Evolutionary conservation across 2,329 filamentous ascomycete genomes (phyloP).

Genomic region (Aaosphaeria pasadenensis): DNA sequence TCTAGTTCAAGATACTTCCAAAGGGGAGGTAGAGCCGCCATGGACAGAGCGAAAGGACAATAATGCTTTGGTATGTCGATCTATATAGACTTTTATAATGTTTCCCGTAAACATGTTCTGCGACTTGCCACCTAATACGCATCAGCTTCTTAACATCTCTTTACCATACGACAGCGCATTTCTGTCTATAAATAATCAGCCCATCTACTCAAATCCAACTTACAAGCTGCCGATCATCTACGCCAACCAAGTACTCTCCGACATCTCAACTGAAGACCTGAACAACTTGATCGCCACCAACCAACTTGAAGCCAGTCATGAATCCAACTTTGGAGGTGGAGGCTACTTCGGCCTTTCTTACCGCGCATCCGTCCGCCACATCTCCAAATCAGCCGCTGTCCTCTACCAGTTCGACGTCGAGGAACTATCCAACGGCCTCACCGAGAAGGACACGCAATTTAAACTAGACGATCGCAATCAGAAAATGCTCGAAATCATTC

Average conservation of each 20-base stretch:
- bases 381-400: slow-evolving; percentile 13
- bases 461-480: slow-evolving; percentile 17
- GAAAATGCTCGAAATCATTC: slow-evolving; percentile 24
- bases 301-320: slow-evolving; percentile 20
- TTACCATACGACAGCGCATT: slow-evolving; percentile 23
- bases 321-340: slow-evolving; percentile 14
- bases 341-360: slow-evolving; percentile 28
- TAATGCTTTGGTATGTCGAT: slow-evolving; percentile 21
- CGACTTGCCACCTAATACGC: not conserved
- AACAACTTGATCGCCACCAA: slow-evolving; percentile 10
- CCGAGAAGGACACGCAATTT: slow-evolving; percentile 8
- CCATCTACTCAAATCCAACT: slow-evolving; percentile 9
- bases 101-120: not conserved
- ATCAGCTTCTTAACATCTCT: slow-evolving; percentile 28
- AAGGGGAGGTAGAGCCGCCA: slow-evolving; percentile 14
- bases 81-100: not conserved
- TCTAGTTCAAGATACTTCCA: slow-evolving; percentile 26
- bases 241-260: slow-evolving; percentile 25
- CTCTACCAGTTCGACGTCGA: slow-evolving; percentile 30
- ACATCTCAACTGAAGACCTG: slow-evolving; percentile 15
- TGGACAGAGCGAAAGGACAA: slow-evolving; percentile 24
- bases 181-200: slow-evolving; percentile 23
- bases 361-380: slow-evolving; percentile 16
- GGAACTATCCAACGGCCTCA: slow-evolving; percentile 16
- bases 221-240: slow-evolving; percentile 20